phyloP scores from a whole-genome alignment of 164 flowering plant genomes.

The Macadamia tetraphylla region DNA sequence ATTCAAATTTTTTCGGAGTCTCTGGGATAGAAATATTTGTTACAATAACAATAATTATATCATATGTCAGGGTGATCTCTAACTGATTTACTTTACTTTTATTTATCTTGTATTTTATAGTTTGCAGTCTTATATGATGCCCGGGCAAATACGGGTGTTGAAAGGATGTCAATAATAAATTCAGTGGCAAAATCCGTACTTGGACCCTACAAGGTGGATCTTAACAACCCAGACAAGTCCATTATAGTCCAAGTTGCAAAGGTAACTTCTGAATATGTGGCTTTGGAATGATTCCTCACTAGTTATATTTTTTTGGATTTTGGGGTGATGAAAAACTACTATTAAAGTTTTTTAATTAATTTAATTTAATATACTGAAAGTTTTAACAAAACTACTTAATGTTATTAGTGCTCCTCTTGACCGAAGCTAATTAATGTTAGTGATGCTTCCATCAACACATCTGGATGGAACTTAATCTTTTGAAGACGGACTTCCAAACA shows the following conservation, averaged over 20 bases:
- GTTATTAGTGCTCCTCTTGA: too few relatives aligned
- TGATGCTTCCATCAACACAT: too few relatives aligned
- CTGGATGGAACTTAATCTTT: too few relatives aligned
- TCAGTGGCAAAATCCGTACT: constrained; percentile 91
- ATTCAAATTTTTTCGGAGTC: too few relatives aligned
- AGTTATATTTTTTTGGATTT: too few relatives aligned
- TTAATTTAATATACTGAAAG: too few relatives aligned
- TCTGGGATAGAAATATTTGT: too few relatives aligned
- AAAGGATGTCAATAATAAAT: constrained; percentile 78
- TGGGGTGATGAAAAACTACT: too few relatives aligned
- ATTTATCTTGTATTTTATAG: constrained; percentile 33
- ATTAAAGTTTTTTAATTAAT: too few relatives aligned
- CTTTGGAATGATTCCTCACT: constrained; percentile 1
- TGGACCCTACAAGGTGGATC: constrained; percentile 85
- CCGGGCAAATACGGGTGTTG: constrained; percentile 86
- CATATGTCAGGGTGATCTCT: neutral
- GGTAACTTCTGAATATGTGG: constrained; percentile 33
- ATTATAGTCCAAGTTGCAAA: constrained; percentile 77
- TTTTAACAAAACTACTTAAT: too few relatives aligned
- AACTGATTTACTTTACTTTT: neutral
- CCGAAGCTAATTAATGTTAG: too few relatives aligned
- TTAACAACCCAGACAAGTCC: constrained; percentile 69
- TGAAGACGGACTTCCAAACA: too few relatives aligned
- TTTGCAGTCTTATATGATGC: constrained; percentile 89
- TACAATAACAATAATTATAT: neutral